Conservation (phyloP, 768 basidiomycete genomes). For the Lentinus tigrinus region DNA sequence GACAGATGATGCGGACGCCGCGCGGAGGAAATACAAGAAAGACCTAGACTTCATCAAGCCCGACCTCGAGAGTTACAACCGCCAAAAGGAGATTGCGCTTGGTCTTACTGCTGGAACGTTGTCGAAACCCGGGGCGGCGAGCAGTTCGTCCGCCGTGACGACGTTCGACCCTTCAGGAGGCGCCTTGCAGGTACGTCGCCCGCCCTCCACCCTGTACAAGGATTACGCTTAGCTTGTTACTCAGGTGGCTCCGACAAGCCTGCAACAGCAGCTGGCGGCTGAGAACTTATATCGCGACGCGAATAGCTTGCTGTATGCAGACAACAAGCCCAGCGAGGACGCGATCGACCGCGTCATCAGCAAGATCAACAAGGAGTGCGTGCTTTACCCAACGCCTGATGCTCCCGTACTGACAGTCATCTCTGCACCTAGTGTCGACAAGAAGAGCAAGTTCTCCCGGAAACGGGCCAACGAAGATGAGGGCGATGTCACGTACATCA, state of each 20-base stretch:
- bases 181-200: slow-evolving; percentile 34
- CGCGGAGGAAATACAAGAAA: slow-evolving; percentile 88
- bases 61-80: slow-evolving; percentile 82
- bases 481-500: slow-evolving; percentile 98
- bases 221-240: too few relatives aligned
- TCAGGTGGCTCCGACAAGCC: slow-evolving; percentile 52
- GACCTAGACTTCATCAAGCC: slow-evolving; percentile 87
- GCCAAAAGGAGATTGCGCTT: slow-evolving; percentile 83
- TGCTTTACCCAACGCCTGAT: slow-evolving; percentile 19
- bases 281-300: slow-evolving; percentile 92
- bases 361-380: slow-evolving; percentile 93
- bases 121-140: slow-evolving; percentile 35
- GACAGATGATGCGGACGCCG: slow-evolving; percentile 86
- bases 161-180: slow-evolving; percentile 53
- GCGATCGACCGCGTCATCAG: slow-evolving; percentile 89
- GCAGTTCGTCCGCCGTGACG: slow-evolving; percentile 40
- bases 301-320: slow-evolving; percentile 89
- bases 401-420: neutral
- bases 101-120: slow-evolving; percentile 74
- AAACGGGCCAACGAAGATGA: slow-evolving; percentile 90
- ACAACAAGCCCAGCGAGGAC: slow-evolving; percentile 93
- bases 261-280: slow-evolving; percentile 66
- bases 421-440: slow-evolving; percentile 64
- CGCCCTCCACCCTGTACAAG: too few relatives aligned
- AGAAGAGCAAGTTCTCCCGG: slow-evolving; percentile 85